phyloP scores from a whole-genome alignment of 768 basidiomycete species.

The Tremella fuciformis region DNA sequence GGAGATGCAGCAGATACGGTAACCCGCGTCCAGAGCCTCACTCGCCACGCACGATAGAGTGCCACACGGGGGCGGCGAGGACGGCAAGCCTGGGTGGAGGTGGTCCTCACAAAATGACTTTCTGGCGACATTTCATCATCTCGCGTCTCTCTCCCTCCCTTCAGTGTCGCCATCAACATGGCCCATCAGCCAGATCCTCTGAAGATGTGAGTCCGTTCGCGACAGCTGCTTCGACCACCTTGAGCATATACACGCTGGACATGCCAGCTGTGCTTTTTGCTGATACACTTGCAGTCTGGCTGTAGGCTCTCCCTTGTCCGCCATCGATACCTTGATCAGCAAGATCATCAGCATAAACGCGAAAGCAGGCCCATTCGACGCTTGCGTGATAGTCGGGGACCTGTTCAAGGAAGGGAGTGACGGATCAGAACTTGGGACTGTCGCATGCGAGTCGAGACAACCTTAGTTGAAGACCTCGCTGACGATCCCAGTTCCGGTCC shows the following conservation, averaged over 20 bases:
- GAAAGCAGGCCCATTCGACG: conserved; percentile 90
- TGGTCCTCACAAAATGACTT: no score
- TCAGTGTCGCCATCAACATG: conserved; percentile 11
- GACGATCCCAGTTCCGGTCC: conserved; percentile 65
- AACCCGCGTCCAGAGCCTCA: no score
- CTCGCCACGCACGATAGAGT: no score
- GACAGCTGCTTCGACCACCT: neutral
- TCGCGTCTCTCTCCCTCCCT: no score
- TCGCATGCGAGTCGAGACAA: conserved; percentile 31
- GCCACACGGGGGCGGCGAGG: no score
- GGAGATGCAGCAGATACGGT: no score
- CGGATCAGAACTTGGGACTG: conserved; percentile 54
- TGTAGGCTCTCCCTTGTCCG: conserved; percentile 75
- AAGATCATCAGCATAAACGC: conserved; percentile 81
- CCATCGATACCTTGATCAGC: conserved; percentile 68
- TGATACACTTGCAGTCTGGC: conserved; percentile 59
- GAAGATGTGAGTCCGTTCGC: conserved; percentile 24
- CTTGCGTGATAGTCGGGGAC: conserved; percentile 54
- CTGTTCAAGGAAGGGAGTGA: conserved; percentile 64
- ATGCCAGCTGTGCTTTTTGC: neutral
- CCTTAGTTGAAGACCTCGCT: conserved; percentile 1
- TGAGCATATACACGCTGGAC: no score
- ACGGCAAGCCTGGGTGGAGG: no score
- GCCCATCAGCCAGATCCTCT: conserved; percentile 28
- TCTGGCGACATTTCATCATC: no score